Evolutionary conservation across 192 early-diverging fungal species (phyloP), one percentile per base, ranked within the genome.

Genomic region (Backusella liffmaniae): DNA sequence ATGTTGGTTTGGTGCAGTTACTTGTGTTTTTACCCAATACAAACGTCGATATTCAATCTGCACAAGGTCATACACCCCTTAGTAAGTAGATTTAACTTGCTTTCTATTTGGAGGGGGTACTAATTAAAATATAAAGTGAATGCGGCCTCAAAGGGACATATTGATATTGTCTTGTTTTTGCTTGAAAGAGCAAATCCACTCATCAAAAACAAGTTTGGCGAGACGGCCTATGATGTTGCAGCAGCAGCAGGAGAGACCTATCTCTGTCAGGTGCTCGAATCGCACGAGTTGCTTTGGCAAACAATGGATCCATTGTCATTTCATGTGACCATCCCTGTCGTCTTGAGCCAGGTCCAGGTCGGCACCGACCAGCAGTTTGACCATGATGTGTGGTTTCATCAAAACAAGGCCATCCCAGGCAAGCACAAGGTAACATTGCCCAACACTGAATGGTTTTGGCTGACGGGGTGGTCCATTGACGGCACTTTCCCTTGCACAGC

Each of bases 211-310:
- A 84, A 70, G 1, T 85, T 90, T 73, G 91, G 83, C 3, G 93
- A 94, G 65, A 81, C 85, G 1, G 93, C 93, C 0, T 92, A 92
- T 76, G 90, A 93, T 81, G 85, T 89, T n/a, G 93, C 93, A 0
- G 90, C 93, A 5, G 86, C 86, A 34, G 81, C 83, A 68, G 87
- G 87, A 59, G 84, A 92, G 35, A 68, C 82, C 5, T 83, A 88
- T 72, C 83, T 92, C n/a, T 92, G 91, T 75, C 84, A 87, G 41
- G 67, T 93, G 41, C 74, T 94, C 4, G 84, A 89, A 66, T 80
- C 74, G 13, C 79, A 90, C 29, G 91, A 93, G 49, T 81, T 82
- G 18, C 73, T 77, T 15, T 83, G 84, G 80, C 21, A 70, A 23
- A 6, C n/a, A 1, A 8, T 41, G 15, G 29, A 71, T 49, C 23